Percentiles rank a stretch among this genome's conserved stretches.
Conservation (phyloP, 139 green algal genomes). For the Chlorella sp. region DNA sequence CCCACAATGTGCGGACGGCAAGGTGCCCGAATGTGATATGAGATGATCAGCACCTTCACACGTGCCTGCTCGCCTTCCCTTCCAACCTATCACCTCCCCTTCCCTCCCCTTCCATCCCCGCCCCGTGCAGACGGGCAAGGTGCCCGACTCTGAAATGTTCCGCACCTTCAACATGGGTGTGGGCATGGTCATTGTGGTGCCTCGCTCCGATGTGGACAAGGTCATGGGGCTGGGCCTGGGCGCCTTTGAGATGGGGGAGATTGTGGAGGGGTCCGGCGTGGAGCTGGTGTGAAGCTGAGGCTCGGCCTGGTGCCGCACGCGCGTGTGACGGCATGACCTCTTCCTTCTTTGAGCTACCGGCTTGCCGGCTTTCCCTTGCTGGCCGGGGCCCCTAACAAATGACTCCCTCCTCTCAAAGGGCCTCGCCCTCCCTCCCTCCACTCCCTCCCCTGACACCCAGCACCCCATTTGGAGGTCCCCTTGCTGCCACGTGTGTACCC, state of each 20-base stretch:
- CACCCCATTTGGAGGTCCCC: no score
- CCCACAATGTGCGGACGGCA: no score
- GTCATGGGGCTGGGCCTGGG: slow-evolving; percentile 38
- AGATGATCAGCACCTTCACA: neutral
- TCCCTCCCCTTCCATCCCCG: neutral
- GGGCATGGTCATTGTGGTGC: slow-evolving; percentile 91
- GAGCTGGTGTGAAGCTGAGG: slow-evolving; percentile 43
- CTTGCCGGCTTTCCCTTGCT: no score
- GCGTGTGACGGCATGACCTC: no score
- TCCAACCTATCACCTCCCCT: no score
- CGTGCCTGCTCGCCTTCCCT: neutral
- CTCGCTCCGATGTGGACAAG: slow-evolving; percentile 54
- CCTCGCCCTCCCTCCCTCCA: no score
- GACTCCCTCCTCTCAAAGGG: no score
- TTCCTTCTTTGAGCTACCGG: no score
- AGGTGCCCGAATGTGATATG: no score
- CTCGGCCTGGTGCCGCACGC: neutral
- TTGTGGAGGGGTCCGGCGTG: slow-evolving; percentile 53
- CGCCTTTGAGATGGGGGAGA: slow-evolving; percentile 53
- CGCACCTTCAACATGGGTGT: slow-evolving; percentile 99
- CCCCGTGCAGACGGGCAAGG: slow-evolving; percentile 68
- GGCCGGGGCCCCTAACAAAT: no score
- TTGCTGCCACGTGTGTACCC: no score
- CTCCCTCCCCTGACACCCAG: no score
- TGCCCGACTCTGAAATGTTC: slow-evolving; percentile 92